Evolutionary conservation across 441 rosid species (phyloP).

Genomic region (Corymbia calophylla): DNA sequence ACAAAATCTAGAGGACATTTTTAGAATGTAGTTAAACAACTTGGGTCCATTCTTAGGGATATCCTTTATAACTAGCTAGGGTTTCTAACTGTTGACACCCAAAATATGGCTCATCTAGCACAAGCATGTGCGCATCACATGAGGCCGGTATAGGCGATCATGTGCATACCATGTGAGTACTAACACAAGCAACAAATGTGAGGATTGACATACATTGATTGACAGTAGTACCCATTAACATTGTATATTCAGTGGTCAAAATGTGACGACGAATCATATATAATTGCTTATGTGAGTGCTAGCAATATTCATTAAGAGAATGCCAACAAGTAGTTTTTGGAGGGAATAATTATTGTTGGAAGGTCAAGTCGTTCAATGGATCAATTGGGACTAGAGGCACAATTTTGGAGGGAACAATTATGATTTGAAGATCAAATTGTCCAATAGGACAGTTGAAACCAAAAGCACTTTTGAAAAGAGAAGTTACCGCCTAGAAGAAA

Average conservation of each 20-base stretch:
- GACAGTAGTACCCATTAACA: not conserved
- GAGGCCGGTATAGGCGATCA: not conserved
- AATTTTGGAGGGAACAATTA: not conserved
- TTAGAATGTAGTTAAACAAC: not conserved
- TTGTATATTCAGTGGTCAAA: too few relatives aligned
- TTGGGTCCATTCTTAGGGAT: not conserved
- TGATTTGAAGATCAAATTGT: not conserved
- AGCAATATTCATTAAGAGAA: not conserved
- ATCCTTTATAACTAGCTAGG: not conserved
- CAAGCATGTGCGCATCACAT: not conserved
- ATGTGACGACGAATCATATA: rapidly evolving
- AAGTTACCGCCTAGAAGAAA: not conserved
- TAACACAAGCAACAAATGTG: not conserved
- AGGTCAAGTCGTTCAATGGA: not conserved
- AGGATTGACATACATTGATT: not conserved
- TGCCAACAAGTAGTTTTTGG: not conserved
- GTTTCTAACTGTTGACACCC: not conserved
- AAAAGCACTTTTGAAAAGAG: not conserved
- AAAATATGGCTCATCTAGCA: not conserved
- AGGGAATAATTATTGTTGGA: not conserved
- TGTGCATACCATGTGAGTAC: not conserved
- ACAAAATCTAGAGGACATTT: not conserved
- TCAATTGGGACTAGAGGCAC: not conserved
- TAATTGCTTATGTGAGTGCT: not conserved
- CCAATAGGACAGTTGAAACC: not conserved